These are phyloP conservation scores for Calophaca sinica DNA, from an alignment of 306 rosid species.

Conservation along the genomic window DNA sequence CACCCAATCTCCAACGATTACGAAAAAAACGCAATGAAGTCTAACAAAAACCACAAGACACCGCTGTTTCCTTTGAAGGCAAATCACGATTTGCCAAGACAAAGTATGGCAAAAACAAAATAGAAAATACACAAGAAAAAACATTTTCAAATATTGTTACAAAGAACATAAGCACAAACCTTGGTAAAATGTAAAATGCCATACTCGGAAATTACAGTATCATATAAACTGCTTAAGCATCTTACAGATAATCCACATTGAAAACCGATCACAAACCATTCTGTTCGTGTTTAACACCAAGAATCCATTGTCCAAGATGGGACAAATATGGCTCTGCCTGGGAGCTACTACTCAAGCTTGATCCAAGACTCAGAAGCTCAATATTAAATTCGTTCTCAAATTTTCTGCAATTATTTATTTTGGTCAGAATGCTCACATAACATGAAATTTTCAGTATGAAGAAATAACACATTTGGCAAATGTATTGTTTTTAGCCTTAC, in stretches of 20 bases:
- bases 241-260: constrained; percentile 1
- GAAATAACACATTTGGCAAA: neutral
- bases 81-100: no score
- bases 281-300: constrained; percentile 72
- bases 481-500: constrained; percentile 58
- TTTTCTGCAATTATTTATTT: constrained; percentile 62
- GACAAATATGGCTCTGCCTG: constrained; percentile 87
- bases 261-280: constrained; percentile 44
- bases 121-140: no score
- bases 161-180: no score
- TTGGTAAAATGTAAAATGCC: no score
- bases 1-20: no score
- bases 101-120: no score
- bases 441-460: constrained; percentile 9
- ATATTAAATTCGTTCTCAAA: constrained; percentile 86
- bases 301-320: constrained; percentile 85
- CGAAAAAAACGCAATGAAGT: no score
- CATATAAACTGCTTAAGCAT: constrained; percentile 21
- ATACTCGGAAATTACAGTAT: constrained; percentile 12
- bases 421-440: constrained; percentile 23
- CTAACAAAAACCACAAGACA: no score
- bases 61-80: no score
- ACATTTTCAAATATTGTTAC: no score
- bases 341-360: constrained; percentile 76
- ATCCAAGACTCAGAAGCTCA: constrained; percentile 88